A percentile compares a stretch with the other conserved stretches of the same genome.
Evolutionary conservation across 2,329 filamentous ascomycete species (phyloP).

Genomic region (Phialophora macrospora): DNA sequence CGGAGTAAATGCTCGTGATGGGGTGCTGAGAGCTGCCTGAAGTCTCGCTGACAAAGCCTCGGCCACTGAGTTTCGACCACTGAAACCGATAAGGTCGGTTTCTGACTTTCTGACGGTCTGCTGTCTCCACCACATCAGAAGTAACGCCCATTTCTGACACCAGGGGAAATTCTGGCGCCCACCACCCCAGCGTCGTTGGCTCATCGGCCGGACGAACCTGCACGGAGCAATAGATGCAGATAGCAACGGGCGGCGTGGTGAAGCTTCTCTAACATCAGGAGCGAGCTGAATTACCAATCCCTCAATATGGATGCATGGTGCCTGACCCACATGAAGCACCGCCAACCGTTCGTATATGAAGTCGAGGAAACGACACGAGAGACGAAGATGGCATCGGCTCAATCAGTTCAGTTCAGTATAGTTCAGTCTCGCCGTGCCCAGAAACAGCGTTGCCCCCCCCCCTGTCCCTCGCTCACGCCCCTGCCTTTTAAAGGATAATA

Average conservation of each 20-base stretch:
- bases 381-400: not conserved
- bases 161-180: not conserved
- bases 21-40: not conserved
- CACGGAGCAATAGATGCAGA: not conserved
- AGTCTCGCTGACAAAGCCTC: not conserved
- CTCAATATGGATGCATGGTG: not conserved
- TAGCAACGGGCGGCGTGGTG: not conserved
- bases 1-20: not conserved
- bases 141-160: not conserved
- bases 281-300: not conserved
- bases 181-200: not conserved
- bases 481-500: not conserved
- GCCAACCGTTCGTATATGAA: not conserved
- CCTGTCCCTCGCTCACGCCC: not conserved
- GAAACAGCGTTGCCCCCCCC: not conserved
- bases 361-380: not conserved
- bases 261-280: not conserved
- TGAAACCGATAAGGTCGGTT: not conserved
- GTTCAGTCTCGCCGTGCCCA: not conserved
- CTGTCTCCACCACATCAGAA: not conserved
- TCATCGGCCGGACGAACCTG: not conserved
- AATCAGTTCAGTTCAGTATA: not conserved
- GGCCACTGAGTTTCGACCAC: not conserved
- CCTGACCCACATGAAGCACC: not conserved
- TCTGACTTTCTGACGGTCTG: slow-evolving; percentile 6